A percentile compares a stretch with the other conserved stretches of the same genome.
Evolutionary conservation across 2,329 filamentous ascomycete species (phyloP).

Genomic region (Gliomastix tumulicola): DNA sequence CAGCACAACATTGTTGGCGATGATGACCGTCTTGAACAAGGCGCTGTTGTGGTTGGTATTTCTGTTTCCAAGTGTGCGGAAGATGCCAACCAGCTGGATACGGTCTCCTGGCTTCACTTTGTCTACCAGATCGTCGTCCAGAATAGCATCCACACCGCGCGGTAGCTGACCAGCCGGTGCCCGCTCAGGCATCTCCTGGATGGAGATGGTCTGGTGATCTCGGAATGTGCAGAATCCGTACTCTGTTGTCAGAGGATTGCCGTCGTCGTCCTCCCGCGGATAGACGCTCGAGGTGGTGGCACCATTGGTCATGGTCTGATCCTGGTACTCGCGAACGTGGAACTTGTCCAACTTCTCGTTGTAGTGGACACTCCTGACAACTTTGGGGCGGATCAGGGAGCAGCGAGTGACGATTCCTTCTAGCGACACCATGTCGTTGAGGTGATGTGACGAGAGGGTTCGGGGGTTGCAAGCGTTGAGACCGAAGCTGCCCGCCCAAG

Average conservation of each 20-base stretch:
- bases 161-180: constrained; percentile 93
- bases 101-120: constrained; percentile 91
- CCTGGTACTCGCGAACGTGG: constrained; percentile 81
- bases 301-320: constrained; percentile 95
- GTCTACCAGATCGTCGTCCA: constrained; percentile 95
- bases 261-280: constrained; percentile 86
- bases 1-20: constrained; percentile 92
- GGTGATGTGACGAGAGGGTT: constrained; percentile 78
- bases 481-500: constrained; percentile 94
- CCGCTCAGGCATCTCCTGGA: constrained; percentile 98
- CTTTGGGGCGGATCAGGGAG: constrained; percentile 89
- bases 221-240: constrained; percentile 94
- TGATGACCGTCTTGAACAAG: constrained; percentile 86
- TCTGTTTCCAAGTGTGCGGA: constrained; percentile 86
- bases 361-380: constrained; percentile 98
- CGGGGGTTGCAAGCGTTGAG: constrained; percentile 91
- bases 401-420: constrained; percentile 97
- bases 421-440: constrained; percentile 95
- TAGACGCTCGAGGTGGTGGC: constrained; percentile 88
- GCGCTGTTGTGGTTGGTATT: constrained; percentile 88
- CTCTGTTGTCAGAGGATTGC: constrained; percentile 87
- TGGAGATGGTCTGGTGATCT: constrained; percentile 95
- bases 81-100: constrained; percentile 95
- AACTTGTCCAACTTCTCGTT: constrained; percentile 84
- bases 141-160: constrained; percentile 88